Percentiles rank a stretch among this genome's conserved stretches.
phyloP scores from a whole-genome alignment of 2,329 filamentous ascomycete species.

The Fusarium protoensiforme region DNA sequence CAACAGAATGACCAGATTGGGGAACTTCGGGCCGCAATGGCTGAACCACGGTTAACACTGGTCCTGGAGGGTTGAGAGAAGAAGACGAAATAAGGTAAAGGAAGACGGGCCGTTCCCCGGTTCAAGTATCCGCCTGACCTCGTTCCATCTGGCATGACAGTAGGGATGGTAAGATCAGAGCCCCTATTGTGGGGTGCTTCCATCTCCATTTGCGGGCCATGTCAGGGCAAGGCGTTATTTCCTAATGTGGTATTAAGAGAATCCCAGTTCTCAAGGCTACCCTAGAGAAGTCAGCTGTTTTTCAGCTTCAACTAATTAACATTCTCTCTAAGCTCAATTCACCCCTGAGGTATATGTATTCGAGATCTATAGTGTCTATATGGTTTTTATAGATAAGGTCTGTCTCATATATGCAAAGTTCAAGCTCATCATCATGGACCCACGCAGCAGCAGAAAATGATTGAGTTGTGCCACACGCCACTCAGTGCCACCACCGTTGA shows the following conservation, averaged over 20 bases:
- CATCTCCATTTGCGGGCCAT: not conserved
- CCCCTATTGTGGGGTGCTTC: not conserved
- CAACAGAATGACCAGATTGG: not conserved
- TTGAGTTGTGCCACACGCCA: too few species aligned
- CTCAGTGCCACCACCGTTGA: not conserved
- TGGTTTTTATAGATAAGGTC: not conserved
- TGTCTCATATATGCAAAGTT: too few species aligned
- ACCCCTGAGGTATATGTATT: not conserved
- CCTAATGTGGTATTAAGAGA: not conserved
- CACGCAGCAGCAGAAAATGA: too few species aligned
- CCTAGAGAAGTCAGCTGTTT: not conserved
- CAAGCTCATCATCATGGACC: too few species aligned
- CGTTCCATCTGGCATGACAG: not conserved
- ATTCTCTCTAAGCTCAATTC: not conserved
- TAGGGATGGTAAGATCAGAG: not conserved
- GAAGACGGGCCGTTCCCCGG: not conserved
- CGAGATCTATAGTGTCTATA: not conserved
- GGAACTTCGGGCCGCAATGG: not conserved
- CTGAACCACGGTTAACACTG: not conserved
- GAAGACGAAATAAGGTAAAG: not conserved
- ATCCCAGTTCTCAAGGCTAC: not conserved
- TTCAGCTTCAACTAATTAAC: not conserved
- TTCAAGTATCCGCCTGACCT: not conserved
- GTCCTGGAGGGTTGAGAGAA: not conserved
- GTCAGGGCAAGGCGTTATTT: not conserved